These are phyloP conservation scores for Hypholoma sublateritium DNA, from an alignment of 768 basidiomycete genomes.

Conservation along the genomic window DNA sequence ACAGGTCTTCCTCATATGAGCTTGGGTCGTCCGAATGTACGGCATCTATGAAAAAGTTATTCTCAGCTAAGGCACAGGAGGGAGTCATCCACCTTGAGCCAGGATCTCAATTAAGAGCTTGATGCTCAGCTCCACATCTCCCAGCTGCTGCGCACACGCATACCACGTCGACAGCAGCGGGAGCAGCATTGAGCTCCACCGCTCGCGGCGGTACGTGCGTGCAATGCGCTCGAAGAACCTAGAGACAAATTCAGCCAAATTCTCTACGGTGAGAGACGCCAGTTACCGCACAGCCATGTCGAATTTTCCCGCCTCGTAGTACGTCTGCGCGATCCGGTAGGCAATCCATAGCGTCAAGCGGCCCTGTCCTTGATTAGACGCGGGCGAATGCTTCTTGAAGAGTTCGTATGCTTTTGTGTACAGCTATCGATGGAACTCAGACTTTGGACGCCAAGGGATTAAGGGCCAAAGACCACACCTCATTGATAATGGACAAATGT, in stretches of 20 bases:
- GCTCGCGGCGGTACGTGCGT: slow-evolving; percentile 82
- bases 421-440: slow-evolving; percentile 49
- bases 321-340: slow-evolving; percentile 85
- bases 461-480: slow-evolving; percentile 51
- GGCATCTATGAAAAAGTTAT: slow-evolving; percentile 25
- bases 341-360: slow-evolving; percentile 91
- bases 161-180: slow-evolving; percentile 82
- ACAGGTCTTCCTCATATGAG: slow-evolving; percentile 64
- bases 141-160: slow-evolving; percentile 75
- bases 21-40: slow-evolving; percentile 46
- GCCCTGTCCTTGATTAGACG: slow-evolving; percentile 54
- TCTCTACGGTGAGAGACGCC: neutral
- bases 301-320: slow-evolving; percentile 76
- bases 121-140: slow-evolving; percentile 75
- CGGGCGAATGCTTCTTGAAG: slow-evolving; percentile 74
- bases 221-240: slow-evolving; percentile 95
- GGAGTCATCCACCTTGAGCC: slow-evolving; percentile 56
- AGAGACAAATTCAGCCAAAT: neutral
- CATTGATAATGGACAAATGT: slow-evolving; percentile 78
- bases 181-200: slow-evolving; percentile 73
- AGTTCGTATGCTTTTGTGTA: slow-evolving; percentile 94
- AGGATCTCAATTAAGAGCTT: slow-evolving; percentile 83
- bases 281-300: slow-evolving; percentile 85
- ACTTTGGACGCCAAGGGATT: too few relatives aligned
- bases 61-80: neutral